Evolutionary conservation across 306 rosid genomes (phyloP), one percentile per base, ranked within the genome.

Genomic region (Fragaria nilgerrensis): DNA sequence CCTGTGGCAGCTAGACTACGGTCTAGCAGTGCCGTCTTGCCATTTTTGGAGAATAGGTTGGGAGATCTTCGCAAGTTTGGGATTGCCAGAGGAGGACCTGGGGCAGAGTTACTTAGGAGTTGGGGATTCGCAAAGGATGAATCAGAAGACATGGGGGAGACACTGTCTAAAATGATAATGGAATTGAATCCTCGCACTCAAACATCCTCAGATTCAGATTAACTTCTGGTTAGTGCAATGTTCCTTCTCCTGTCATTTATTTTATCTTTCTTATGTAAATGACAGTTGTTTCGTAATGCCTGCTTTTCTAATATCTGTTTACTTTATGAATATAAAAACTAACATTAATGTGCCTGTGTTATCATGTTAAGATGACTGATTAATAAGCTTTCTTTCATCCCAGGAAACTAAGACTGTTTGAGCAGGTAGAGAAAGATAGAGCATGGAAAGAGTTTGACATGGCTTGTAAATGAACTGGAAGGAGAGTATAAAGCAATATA

Each of bases 1-100:
- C 98, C 98, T 58, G 84, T 94, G 87, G 94, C 92, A 0, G 95
- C 96, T 83, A 84, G 98, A 77, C 83, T 94, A 71, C 93, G 97
- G 63, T 92, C 96, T 72, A 92, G 88, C 87, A 87, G 82, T 36
- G 89, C 87, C 3, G 55, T 90, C 75, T 87, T 92, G 72, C 98
- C 98, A 49, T 78, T 84, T 80, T 41, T 92, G 82, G 89, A 94
- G 89, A 83, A 81, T 39, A 89, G 91, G 77, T 66, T 94, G 80
- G 85, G 15, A 25, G 88, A 88, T 76, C 96, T 94, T 44, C 85
- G 36, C 62, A 83, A 72, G 74, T 82, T 80, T 72, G 98, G 93
- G 75, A 76, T 83, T 27, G 82, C 76, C 32, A 91, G 88, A 75
- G 89, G 94, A 48, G 89, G 94, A 48, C 86, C 87, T 19, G 97